phyloP scores from a whole-genome alignment of 352 stramenopile genomes.

The Phytophthora cryptogea region DNA sequence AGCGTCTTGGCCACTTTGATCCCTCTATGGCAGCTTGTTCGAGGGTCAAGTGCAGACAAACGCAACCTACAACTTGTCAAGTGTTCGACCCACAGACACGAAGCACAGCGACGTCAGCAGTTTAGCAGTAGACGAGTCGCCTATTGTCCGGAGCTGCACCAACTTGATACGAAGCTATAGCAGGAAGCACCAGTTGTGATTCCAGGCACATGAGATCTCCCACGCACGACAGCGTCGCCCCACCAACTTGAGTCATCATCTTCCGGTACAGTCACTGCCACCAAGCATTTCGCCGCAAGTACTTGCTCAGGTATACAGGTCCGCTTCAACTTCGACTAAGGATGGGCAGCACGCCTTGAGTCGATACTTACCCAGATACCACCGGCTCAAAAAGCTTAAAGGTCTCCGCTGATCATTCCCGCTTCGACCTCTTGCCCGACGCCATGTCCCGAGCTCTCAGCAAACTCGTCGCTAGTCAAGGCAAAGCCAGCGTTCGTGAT shows the following conservation, averaged over 20 bases:
- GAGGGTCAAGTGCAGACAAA: too few species aligned
- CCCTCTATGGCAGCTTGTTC: conserved; percentile 11
- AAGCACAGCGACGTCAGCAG: too few species aligned
- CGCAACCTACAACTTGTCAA: too few species aligned
- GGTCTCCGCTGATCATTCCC: background rate
- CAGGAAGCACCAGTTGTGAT: conserved; percentile 15
- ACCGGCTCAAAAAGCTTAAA: background rate
- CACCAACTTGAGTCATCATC: conserved; percentile 15
- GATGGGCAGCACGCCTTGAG: background rate
- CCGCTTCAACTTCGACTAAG: conserved; percentile 7
- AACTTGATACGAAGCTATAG: too few species aligned
- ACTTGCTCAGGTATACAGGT: background rate
- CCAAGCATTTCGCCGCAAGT: background rate
- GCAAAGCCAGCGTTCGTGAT: conserved; percentile 42
- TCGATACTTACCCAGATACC: background rate
- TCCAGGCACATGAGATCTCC: background rate
- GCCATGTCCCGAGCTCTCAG: conserved; percentile 31
- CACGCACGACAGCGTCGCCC: conserved; percentile 14
- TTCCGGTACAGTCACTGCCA: background rate
- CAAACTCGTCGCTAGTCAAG: conserved; percentile 39
- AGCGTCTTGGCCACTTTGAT: conserved; percentile 9
- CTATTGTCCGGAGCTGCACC: conserved; percentile 1
- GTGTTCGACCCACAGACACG: background rate
- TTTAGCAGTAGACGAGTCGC: conserved; percentile 4
- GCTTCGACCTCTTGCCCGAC: background rate